A percentile compares a stretch with the other conserved stretches of the same genome.
These are phyloP conservation scores for Vitis hybrid DNA, from an alignment of 177 flowering plant species.

Conservation along the genomic window DNA sequence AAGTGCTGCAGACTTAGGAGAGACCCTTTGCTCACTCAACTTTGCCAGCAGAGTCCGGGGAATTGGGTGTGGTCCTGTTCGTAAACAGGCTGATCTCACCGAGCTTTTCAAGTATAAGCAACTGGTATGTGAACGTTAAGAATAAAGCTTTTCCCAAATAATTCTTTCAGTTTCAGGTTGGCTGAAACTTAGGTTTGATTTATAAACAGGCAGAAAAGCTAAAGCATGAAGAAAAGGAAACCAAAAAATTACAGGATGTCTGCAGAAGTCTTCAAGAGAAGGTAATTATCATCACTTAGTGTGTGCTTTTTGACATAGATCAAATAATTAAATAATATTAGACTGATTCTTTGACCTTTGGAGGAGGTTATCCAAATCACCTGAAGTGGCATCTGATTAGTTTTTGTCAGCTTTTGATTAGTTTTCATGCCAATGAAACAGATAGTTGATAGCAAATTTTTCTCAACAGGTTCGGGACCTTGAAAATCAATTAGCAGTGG, in stretches of 20 bases:
- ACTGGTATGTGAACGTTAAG: conserved; percentile 44
- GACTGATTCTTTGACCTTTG: too few relatives aligned
- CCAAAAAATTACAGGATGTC: conserved; percentile 67
- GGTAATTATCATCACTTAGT: conserved; percentile 35
- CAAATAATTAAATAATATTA: neutral
- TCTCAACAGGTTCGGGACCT: conserved; percentile 65
- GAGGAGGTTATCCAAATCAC: too few relatives aligned
- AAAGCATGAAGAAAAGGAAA: conserved; percentile 86
- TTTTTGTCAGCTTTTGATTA: too few relatives aligned
- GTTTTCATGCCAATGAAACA: neutral
- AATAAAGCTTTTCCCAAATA: neutral
- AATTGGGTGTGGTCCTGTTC: conserved; percentile 79
- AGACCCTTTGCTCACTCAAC: conserved; percentile 85
- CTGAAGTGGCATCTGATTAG: too few relatives aligned
- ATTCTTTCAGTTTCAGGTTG: neutral
- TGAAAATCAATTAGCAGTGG: conserved; percentile 78
- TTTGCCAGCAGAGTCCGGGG: conserved; percentile 90
- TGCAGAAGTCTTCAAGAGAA: conserved; percentile 81
- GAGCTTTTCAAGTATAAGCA: conserved; percentile 82
- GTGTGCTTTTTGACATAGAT: neutral
- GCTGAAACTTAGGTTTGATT: neutral
- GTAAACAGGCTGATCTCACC: conserved; percentile 63
- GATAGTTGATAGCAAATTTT: neutral
- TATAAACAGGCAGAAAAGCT: conserved; percentile 70
- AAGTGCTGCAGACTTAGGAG: conserved; percentile 65